Evolutionary conservation across 371 early-diverging fungal species (phyloP), one percentile per base, ranked within the genome.

Genomic region (Smittium culicis): DNA sequence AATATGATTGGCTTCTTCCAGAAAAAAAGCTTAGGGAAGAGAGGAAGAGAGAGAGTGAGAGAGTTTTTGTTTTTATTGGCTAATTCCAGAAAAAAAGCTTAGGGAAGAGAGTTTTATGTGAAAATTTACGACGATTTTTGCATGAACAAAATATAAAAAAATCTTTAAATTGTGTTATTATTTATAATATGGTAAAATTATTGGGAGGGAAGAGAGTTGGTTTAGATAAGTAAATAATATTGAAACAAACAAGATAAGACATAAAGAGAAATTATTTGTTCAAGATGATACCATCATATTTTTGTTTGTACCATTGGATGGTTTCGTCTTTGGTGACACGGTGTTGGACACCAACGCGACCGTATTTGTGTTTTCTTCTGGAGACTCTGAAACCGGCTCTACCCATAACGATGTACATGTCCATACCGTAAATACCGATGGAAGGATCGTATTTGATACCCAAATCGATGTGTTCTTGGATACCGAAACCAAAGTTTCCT

Each of bases 401-500:
- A 69, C 92, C 91, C 88, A 99, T 89, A 82, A 96, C 94, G 74
- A 98, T 91, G 84, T 88, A 92, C 82, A 94, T 96, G 83, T 96
- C 96, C 94, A 98, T 91, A 82, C 94, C 94, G 81, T 93, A 94
- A 75, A 94, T 94, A 85, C 98, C 96, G 76, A 99, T 97, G 80
- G 87, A 85, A 61, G 99, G 99, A 83, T 99, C 99, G 86, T 99
- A 99, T 90, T 99, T 99, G 86, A 99, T 98, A 75, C 99, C 99
- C 78, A 99, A 86, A 84, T 99, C 99, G 72, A 99, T 99, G 87
- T 99, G 99, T 86, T 99, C 99, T 77, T 96, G 90, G 85, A 99
- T 93, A 91, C 99, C 99, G 86, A 99, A 99, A 74, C 99, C 99
- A 78, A 99, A 99, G 90, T 97, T 97, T 70, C 99, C 99, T 71